Evolutionary conservation across 106 monocot species (phyloP).

Genomic region (Narthecium ossifragum): DNA sequence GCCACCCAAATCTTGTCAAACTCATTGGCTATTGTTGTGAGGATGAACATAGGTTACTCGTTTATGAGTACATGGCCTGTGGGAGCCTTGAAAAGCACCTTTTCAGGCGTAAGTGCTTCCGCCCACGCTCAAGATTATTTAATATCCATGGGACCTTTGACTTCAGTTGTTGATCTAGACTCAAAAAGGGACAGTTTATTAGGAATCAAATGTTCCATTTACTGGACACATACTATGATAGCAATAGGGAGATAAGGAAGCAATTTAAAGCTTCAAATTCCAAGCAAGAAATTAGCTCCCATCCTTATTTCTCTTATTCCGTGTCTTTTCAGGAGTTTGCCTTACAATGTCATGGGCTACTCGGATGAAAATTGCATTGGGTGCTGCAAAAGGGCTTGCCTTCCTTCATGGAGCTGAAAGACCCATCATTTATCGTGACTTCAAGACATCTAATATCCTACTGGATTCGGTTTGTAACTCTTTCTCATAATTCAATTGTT

Average conservation of each 20-base stretch:
- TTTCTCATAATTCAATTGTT: too few relatives aligned
- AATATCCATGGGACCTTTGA: too few relatives aligned
- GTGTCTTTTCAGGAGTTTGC: slow-evolving; percentile 54
- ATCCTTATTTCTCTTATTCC: too few relatives aligned
- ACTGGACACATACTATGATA: too few relatives aligned
- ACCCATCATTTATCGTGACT: slow-evolving; percentile 67
- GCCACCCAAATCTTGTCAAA: slow-evolving; percentile 73
- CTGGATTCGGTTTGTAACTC: slow-evolving; percentile 39
- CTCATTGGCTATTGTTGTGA: slow-evolving; percentile 78
- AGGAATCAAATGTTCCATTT: too few relatives aligned
- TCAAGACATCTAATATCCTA: slow-evolving; percentile 72
- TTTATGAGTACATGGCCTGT: slow-evolving; percentile 72
- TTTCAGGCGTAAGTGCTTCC: slow-evolving; percentile 43
- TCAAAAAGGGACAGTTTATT: too few relatives aligned
- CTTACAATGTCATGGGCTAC: slow-evolving; percentile 65
- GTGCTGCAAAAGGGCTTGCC: slow-evolving; percentile 61
- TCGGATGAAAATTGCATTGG: slow-evolving; percentile 63
- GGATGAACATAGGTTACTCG: slow-evolving; percentile 50
- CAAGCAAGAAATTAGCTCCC: too few relatives aligned
- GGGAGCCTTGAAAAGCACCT: slow-evolving; percentile 75
- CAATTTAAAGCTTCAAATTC: too few relatives aligned
- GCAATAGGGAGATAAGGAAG: too few relatives aligned
- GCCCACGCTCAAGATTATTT: too few relatives aligned
- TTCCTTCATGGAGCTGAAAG: slow-evolving; percentile 60
- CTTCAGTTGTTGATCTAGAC: too few relatives aligned